Evolutionary conservation across 495 filamentous ascomycete genomes (phyloP).

Genomic region (Aspergillus heteromorphus): DNA sequence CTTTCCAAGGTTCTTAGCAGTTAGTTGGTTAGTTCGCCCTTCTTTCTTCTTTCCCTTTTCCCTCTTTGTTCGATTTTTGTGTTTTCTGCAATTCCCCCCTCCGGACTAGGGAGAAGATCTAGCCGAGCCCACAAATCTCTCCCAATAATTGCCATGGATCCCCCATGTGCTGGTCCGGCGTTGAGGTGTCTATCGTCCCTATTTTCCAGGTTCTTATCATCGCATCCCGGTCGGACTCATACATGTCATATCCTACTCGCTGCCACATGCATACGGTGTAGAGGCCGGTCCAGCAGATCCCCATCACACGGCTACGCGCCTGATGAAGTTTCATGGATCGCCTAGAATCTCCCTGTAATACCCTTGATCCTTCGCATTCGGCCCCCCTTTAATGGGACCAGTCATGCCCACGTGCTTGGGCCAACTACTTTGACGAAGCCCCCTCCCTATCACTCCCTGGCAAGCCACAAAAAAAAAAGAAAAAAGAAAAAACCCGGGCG

Average conservation of each 20-base stretch:
- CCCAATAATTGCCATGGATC: neutral
- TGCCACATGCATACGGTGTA: no score
- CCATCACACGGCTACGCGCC: neutral
- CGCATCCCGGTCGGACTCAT: neutral
- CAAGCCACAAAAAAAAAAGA: no score
- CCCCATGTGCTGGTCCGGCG: neutral
- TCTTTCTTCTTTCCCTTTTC: neutral
- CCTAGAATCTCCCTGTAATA: neutral
- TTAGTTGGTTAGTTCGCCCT: no score
- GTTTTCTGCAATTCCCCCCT: neutral
- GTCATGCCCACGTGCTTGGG: neutral
- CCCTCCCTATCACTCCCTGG: neutral
- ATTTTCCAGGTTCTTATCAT: neutral
- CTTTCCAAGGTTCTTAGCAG: neutral
- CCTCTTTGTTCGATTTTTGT: neutral
- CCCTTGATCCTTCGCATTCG: no score
- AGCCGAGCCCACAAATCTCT: neutral
- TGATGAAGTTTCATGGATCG: neutral
- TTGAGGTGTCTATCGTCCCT: neutral
- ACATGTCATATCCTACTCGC: no score
- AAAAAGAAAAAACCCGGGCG: neutral
- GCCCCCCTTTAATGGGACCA: neutral
- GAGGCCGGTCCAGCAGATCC: neutral
- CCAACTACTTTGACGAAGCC: neutral
- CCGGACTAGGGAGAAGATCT: neutral